Evolutionary conservation across 1,139 yeast genomes (phyloP), one percentile per base, ranked within the genome.

Genomic region (Kodamaea sp.): DNA sequence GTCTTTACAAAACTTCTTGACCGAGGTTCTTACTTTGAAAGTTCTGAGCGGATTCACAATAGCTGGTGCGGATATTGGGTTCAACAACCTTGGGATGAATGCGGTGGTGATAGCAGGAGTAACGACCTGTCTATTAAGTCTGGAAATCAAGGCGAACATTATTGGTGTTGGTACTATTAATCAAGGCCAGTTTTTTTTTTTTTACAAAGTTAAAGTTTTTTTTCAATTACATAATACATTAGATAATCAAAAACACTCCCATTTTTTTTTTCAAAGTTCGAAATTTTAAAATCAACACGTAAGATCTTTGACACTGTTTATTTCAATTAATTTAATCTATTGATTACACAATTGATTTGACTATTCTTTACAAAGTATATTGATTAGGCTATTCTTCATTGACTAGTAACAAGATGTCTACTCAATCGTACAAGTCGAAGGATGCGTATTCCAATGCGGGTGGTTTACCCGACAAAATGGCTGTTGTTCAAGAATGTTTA

Each of bases 401-500:
- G 28, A 9, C n/a, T n/a, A n/a, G n/a, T 26, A 9, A 26, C n/a
- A 26, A 38, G 28, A 87, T 88, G 92, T 84, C 95, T 36, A 81
- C 94, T 36, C 79, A 74, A 57, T 74, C 87, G 32, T 87, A 87
- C 66, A 89, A 87, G 69, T 86, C 85, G 67, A 79, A 77, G 65
- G 96, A 88, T 61, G 89, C 86, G 58, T 63, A 62, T 47, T 63
- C 79, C 44, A 84, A 77, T 49, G 44, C 60, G 24, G 46, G 58
- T 29, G 64, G 68, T 25, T 62, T 76, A 48, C 94, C 96, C 44
- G 98, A 92, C 66, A 89, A 89, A 67, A 92, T 92, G 97, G 84
- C 96, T 8, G 92, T 94, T 49, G 90, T 86, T 63, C 99, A 92
- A 67, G 96, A 90, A 62, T 90, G 97, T 69, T 72, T 88, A 54